phyloP scores from a whole-genome alignment of 495 filamentous ascomycete genomes.

The Aspergillus heteromorphus region DNA sequence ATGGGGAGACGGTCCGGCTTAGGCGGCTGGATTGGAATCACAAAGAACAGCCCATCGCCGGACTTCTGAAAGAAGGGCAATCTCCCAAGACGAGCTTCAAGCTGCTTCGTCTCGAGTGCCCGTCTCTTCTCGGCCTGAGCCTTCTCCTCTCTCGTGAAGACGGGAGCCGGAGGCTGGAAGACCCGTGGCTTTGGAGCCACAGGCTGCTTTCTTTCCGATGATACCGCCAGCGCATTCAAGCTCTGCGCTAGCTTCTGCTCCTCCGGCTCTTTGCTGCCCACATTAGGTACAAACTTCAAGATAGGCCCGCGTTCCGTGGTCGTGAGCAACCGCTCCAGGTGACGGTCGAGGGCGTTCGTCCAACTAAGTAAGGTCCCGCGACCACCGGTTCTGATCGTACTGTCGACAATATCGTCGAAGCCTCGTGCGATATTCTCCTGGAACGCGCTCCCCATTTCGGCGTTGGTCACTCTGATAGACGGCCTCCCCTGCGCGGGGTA shows the following conservation, averaged over 20 bases:
- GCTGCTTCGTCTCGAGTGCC: constrained; percentile 60
- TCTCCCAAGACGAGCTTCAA: constrained; percentile 74
- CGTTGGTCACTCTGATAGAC: constrained; percentile 61
- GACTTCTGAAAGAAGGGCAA: constrained; percentile 64
- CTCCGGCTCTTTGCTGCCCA: constrained; percentile 31
- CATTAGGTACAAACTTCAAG: constrained; percentile 69
- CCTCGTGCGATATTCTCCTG: constrained; percentile 76
- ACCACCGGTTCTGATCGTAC: constrained; percentile 39
- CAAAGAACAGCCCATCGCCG: constrained; percentile 63
- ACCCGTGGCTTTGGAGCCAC: neutral
- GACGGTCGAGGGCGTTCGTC: constrained; percentile 67
- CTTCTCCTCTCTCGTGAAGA: constrained; percentile 52
- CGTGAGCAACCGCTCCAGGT: constrained; percentile 66
- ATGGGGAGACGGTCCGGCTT: constrained; percentile 57
- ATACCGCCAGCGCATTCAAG: constrained; percentile 6
- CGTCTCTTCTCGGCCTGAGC: constrained; percentile 58
- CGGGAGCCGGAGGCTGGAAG: constrained; percentile 18
- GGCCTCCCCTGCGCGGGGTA: constrained; percentile 56
- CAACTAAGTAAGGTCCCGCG: constrained; percentile 60
- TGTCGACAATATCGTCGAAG: constrained; percentile 61
- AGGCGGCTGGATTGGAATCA: constrained; percentile 65
- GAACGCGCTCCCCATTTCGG: constrained; percentile 73
- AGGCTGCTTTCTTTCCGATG: neutral
- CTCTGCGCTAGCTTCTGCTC: constrained; percentile 44
- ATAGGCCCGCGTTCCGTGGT: constrained; percentile 69